Evolutionary conservation across 345 rosid genomes (phyloP).

Genomic region (Lagerstroemia speciosa): DNA sequence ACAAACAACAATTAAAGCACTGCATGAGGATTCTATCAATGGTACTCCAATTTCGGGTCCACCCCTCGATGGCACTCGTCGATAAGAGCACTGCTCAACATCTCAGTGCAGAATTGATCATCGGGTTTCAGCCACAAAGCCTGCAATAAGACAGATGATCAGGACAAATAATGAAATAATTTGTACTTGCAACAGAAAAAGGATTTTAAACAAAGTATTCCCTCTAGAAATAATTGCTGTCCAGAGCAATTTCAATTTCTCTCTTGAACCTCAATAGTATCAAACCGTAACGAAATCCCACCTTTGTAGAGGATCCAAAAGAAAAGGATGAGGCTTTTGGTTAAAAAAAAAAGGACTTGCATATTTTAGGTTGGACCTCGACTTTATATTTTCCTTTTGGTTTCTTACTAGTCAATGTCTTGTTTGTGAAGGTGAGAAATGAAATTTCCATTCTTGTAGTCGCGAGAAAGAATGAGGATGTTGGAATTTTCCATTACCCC

Average conservation of each 20-base stretch:
- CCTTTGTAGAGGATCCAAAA: background rate
- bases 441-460: too few species aligned
- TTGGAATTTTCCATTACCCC: too few species aligned
- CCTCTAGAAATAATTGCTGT: too few species aligned
- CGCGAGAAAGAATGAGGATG: too few species aligned
- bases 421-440: too few species aligned
- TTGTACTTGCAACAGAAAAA: background rate
- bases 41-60: conserved; percentile 45
- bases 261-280: background rate
- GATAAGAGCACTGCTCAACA: conserved; percentile 66
- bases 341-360: too few species aligned
- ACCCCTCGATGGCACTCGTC: conserved; percentile 60
- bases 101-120: conserved; percentile 80
- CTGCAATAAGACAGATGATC: conserved; percentile 25
- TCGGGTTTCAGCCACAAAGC: conserved; percentile 76
- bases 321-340: too few species aligned
- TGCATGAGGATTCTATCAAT: conserved; percentile 10
- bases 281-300: background rate
- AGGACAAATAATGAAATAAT: background rate
- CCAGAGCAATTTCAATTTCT: background rate
- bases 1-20: conserved; percentile 1
- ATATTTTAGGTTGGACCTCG: too few species aligned
- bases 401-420: too few species aligned
- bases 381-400: too few species aligned
- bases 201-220: background rate